Conservation (phyloP, 2,329 filamentous ascomycete genomes). For the Chrysosporium queenslandicum region DNA sequence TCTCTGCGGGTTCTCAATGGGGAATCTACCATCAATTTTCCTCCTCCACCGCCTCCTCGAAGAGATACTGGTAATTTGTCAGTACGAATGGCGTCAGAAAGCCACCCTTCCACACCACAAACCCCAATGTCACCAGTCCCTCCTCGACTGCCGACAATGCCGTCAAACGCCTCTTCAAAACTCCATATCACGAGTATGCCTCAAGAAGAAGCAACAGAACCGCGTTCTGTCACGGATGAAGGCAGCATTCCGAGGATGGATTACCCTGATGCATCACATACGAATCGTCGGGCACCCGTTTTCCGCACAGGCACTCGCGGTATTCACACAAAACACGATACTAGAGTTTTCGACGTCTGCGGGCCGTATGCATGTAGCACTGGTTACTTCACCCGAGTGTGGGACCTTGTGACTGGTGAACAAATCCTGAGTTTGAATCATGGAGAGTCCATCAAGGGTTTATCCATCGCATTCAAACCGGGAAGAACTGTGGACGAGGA, state of each 20-base stretch:
- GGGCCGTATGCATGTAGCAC: constrained; percentile 80
- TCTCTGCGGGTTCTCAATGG: constrained; percentile 18
- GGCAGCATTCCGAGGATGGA: constrained; percentile 47
- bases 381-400: constrained; percentile 76
- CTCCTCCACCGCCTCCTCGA: constrained; percentile 24
- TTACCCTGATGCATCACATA: constrained; percentile 74
- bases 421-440: constrained; percentile 70
- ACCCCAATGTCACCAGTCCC: constrained; percentile 21
- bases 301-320: constrained; percentile 63
- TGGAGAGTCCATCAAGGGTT: constrained; percentile 72
- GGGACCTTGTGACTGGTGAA: constrained; percentile 75
- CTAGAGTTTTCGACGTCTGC: constrained; percentile 74
- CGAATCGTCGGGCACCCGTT: constrained; percentile 72
- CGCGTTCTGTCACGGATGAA: constrained; percentile 37
- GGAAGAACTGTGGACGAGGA: constrained; percentile 67
- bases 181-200: constrained; percentile 8
- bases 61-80: constrained; percentile 20
- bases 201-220: constrained; percentile 43
- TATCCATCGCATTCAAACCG: constrained; percentile 77
- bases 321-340: constrained; percentile 77
- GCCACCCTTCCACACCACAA: constrained; percentile 14
- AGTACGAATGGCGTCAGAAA: constrained; percentile 15
- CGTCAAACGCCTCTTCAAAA: constrained; percentile 8
- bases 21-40: constrained; percentile 21
- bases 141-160: neutral